These are phyloP conservation scores for Stachybotrys chartarum DNA, from an alignment of 2,329 filamentous ascomycete genomes.

Conservation along the genomic window DNA sequence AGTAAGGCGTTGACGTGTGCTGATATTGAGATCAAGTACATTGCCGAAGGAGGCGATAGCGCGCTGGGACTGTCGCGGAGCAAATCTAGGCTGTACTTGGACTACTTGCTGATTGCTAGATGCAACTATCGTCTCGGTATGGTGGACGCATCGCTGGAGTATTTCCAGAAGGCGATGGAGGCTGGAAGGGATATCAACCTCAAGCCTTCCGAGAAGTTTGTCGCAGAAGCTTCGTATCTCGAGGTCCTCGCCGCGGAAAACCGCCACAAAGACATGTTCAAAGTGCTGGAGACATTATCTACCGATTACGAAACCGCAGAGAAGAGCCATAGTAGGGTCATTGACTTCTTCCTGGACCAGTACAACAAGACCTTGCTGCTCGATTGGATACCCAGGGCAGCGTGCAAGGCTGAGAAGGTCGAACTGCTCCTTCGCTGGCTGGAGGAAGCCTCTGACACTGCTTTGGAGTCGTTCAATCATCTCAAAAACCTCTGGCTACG, in stretches of 20 bases:
- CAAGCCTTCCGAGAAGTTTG: conserved; percentile 23
- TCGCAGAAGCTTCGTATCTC: conserved; percentile 28
- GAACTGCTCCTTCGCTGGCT: conserved; percentile 21
- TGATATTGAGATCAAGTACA: conserved; percentile 21
- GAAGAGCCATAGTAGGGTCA: conserved; percentile 19
- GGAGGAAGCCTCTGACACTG: conserved; percentile 22
- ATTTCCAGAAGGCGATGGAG: conserved; percentile 28
- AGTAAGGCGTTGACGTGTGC: conserved; percentile 28
- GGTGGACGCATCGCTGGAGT: conserved; percentile 22
- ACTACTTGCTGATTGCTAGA: conserved; percentile 28
- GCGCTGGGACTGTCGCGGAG: conserved; percentile 16
- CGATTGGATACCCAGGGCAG: conserved; percentile 34
- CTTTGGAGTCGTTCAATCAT: conserved; percentile 24
- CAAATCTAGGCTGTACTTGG: conserved; percentile 33
- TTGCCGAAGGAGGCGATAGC: conserved; percentile 16
- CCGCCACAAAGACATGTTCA: conserved; percentile 25
- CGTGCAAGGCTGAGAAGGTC: conserved; percentile 23
- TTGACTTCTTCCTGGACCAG: conserved; percentile 27
- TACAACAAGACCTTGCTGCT: conserved; percentile 23
- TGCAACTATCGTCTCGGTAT: conserved; percentile 26
- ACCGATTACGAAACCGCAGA: conserved; percentile 13
- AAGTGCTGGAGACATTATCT: conserved; percentile 25
- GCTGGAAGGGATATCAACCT: conserved; percentile 17
- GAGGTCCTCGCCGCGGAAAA: conserved; percentile 29
- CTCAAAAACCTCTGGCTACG: conserved; percentile 29